Evolutionary conservation across 352 stramenopile species (phyloP).

Genomic region (Phytophthora foliorum): DNA sequence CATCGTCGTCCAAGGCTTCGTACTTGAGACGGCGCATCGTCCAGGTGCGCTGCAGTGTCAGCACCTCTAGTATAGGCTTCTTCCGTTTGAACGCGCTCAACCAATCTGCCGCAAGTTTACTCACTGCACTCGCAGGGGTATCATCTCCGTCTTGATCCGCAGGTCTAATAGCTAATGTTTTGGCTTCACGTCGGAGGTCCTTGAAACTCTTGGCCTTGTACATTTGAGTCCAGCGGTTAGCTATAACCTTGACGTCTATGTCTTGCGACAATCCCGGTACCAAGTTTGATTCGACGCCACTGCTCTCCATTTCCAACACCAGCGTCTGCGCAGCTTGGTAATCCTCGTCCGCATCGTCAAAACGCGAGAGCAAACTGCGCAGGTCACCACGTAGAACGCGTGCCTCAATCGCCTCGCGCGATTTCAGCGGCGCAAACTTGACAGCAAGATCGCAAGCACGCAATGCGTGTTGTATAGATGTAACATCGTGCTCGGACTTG

Average conservation of each 20-base stretch:
- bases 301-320: constrained; percentile 15
- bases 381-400: constrained; percentile 64
- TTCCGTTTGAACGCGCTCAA: constrained; percentile 54
- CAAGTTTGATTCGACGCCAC: background rate
- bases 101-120: constrained; percentile 47
- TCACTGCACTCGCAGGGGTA: constrained; percentile 7
- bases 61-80: constrained; percentile 51
- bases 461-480: constrained; percentile 45
- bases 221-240: constrained; percentile 65
- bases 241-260: constrained; percentile 51
- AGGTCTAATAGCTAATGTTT: constrained; percentile 6
- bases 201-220: constrained; percentile 57
- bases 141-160: background rate
- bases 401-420: constrained; percentile 43
- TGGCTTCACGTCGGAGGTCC: constrained; percentile 50
- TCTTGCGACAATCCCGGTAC: constrained; percentile 21
- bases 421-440: constrained; percentile 36
- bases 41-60: constrained; percentile 49
- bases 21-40: constrained; percentile 58
- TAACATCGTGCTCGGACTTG: constrained; percentile 49
- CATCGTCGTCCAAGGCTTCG: constrained; percentile 26
- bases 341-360: constrained; percentile 52
- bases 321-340: constrained; percentile 44
- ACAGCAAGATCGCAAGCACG: constrained; percentile 60
- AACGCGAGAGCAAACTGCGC: constrained; percentile 54